Evolutionary conservation across 2,329 filamentous ascomycete genomes (phyloP).

Genomic region (Penicillium sp.): DNA sequence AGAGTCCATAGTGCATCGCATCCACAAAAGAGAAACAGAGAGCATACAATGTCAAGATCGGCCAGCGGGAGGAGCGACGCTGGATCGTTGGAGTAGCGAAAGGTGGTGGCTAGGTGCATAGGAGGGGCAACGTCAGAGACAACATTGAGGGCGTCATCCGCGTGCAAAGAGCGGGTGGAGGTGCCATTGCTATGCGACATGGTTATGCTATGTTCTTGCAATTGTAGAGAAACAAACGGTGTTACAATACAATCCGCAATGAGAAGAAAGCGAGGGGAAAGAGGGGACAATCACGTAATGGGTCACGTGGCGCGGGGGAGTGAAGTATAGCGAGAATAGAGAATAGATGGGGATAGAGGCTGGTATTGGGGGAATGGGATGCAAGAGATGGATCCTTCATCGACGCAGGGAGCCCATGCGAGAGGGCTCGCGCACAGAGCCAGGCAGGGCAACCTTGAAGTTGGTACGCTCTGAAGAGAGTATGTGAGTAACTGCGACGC

Average conservation of each 20-base stretch:
- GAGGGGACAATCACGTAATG: slow-evolving; percentile 15
- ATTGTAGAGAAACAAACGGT: slow-evolving; percentile 21
- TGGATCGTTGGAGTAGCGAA: slow-evolving; percentile 73
- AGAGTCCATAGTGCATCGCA: background rate
- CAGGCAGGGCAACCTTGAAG: slow-evolving; percentile 40
- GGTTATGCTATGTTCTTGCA: slow-evolving; percentile 23
- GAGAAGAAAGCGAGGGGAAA: slow-evolving; percentile 11
- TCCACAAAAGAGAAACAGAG: too few relatives aligned
- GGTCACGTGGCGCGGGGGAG: slow-evolving; percentile 22
- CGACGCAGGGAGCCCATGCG: slow-evolving; percentile 43
- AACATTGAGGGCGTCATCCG: slow-evolving; percentile 71
- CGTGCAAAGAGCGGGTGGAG: slow-evolving; percentile 74
- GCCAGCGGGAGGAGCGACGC: slow-evolving; percentile 56
- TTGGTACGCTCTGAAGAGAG: slow-evolving; percentile 34
- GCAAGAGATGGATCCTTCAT: slow-evolving; percentile 20
- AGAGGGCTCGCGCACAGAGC: slow-evolving; percentile 39
- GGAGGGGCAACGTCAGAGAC: slow-evolving; percentile 81
- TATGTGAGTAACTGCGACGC: background rate
- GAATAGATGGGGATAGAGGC: background rate
- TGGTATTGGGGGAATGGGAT: slow-evolving; percentile 1
- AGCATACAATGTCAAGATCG: slow-evolving; percentile 53
- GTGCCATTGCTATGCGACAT: slow-evolving; percentile 41
- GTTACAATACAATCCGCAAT: slow-evolving; percentile 12
- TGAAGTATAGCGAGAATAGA: background rate
- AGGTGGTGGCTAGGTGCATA: slow-evolving; percentile 88